phyloP scores from a whole-genome alignment of 1,284 basidiomycete genomes.

The Rhodotorula glutinis region DNA sequence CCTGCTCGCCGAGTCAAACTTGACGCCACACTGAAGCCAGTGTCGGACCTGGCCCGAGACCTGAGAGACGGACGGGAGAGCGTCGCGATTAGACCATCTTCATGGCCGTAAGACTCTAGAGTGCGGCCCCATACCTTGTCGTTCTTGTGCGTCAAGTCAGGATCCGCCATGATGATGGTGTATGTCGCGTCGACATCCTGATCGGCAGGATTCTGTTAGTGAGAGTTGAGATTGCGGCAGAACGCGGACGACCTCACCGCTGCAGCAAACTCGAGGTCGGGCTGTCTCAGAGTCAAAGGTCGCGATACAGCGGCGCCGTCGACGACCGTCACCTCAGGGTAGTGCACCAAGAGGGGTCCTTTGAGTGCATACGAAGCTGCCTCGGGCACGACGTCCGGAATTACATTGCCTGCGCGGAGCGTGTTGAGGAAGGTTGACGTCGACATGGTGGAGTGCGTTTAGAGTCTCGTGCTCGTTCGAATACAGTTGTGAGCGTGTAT shows the following conservation, averaged over 20 bases:
- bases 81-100: too few relatives aligned
- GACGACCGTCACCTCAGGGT: slow-evolving; percentile 8
- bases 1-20: slow-evolving; percentile 26
- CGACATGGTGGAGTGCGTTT: slow-evolving; percentile 11
- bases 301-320: slow-evolving; percentile 11
- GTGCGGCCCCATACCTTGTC: too few relatives aligned
- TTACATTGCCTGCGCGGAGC: slow-evolving; percentile 16
- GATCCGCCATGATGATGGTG: slow-evolving; percentile 23
- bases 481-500: too few relatives aligned
- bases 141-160: slow-evolving; percentile 17
- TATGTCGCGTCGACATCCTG: slow-evolving; percentile 17
- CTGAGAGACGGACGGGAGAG: background rate
- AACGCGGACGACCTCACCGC: slow-evolving; percentile 7
- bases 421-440: background rate
- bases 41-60: slow-evolving; percentile 20
- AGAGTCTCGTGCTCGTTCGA: too few relatives aligned
- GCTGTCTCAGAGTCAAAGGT: slow-evolving; percentile 6
- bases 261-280: slow-evolving; percentile 22
- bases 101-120: too few relatives aligned
- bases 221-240: background rate
- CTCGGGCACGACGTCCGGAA: slow-evolving; percentile 17
- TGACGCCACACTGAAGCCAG: slow-evolving; percentile 19
- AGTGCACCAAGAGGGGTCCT: slow-evolving; percentile 10
- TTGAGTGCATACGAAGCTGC: background rate
- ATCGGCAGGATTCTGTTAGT: background rate